phyloP scores from a whole-genome alignment of 768 basidiomycete genomes.

The Leccinum subtestaceum region DNA sequence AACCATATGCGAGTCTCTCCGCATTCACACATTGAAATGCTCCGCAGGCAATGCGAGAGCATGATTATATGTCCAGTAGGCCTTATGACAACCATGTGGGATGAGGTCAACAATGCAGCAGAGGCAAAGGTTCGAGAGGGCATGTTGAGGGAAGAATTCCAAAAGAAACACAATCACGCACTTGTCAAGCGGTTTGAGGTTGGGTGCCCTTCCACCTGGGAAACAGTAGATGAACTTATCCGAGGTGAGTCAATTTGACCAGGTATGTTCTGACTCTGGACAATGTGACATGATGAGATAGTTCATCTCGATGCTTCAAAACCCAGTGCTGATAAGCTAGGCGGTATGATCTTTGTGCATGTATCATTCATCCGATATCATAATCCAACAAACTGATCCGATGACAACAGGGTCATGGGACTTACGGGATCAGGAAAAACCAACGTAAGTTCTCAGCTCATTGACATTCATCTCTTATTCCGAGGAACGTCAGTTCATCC shows the following conservation, averaged over 20 bases:
- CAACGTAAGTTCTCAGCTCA: neutral
- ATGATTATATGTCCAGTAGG: neutral
- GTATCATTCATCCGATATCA: neutral
- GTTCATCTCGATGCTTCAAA: neutral
- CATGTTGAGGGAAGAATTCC: neutral
- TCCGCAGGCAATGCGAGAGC: neutral
- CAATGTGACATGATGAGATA: neutral
- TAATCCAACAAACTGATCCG: neutral
- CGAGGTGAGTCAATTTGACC: neutral
- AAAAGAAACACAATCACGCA: neutral
- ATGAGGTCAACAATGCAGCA: neutral
- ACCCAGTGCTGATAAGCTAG: neutral
- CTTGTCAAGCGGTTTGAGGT: slow-evolving; percentile 3
- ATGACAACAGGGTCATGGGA: neutral
- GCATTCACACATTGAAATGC: neutral
- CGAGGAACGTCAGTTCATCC: slow-evolving; percentile 8
- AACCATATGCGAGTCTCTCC: neutral
- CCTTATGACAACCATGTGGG: slow-evolving; percentile 13
- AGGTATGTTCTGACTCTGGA: neutral
- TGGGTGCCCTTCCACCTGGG: neutral
- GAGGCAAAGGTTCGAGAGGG: slow-evolving; percentile 3
- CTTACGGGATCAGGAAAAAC: slow-evolving; percentile 10
- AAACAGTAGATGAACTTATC: neutral
- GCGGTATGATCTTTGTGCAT: slow-evolving; percentile 4
- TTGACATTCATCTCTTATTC: neutral